Evolutionary conservation across 331 rosid genomes (phyloP).

Genomic region (Quercus lobata): DNA sequence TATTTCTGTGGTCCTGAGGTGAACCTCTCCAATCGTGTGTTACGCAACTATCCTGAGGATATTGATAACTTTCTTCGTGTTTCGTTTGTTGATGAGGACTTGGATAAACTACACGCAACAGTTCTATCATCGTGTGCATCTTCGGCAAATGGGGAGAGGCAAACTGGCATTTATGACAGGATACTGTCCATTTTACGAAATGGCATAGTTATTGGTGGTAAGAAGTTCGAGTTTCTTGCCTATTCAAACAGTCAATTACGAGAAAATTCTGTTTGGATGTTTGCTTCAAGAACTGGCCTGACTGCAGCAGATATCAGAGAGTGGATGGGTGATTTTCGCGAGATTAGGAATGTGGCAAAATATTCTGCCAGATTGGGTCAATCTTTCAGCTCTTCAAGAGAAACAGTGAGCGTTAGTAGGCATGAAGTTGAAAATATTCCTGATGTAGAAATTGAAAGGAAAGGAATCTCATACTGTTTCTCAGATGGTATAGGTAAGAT

Average conservation of each 20-base stretch:
- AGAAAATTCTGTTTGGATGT: constrained; percentile 79
- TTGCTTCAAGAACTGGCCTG: constrained; percentile 49
- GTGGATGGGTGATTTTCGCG: constrained; percentile 66
- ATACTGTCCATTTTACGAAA: constrained; percentile 50
- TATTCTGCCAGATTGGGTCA: constrained; percentile 82
- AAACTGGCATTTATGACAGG: constrained; percentile 52
- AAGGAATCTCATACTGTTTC: constrained; percentile 37
- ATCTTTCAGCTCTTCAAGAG: constrained; percentile 75
- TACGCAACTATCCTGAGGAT: constrained; percentile 40
- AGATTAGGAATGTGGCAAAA: constrained; percentile 69
- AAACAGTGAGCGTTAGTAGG: constrained; percentile 42
- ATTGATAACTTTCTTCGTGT: constrained; percentile 65
- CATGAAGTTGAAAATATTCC: constrained; percentile 55
- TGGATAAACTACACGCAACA: constrained; percentile 44
- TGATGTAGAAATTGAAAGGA: constrained; percentile 33
- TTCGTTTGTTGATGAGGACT: constrained; percentile 78
- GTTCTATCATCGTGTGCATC: constrained; percentile 47
- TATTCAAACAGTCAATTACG: constrained; percentile 76
- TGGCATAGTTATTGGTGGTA: constrained; percentile 58
- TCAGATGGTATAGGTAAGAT: constrained; percentile 89
- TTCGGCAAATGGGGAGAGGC: constrained; percentile 20
- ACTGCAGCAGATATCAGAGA: constrained; percentile 42
- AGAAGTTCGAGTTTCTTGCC: constrained; percentile 68
- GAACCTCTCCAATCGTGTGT: constrained; percentile 69
- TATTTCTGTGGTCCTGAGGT: constrained; percentile 68